phyloP scores from a whole-genome alignment of 805 yeast species.

The Zygotorulaspora chibaensis region DNA sequence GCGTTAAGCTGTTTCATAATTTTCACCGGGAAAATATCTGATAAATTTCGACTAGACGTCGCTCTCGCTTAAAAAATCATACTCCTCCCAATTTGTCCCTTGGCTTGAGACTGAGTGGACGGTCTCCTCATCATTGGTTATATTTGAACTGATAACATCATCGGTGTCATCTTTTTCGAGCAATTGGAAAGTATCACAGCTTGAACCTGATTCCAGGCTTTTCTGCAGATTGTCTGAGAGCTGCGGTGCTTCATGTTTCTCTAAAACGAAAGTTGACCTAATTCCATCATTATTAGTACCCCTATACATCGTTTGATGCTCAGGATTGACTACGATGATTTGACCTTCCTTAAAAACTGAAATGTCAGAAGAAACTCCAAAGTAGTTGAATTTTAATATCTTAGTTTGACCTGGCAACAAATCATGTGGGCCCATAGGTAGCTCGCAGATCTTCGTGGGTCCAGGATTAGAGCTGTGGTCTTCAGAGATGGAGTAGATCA shows the following conservation, averaged over 20 bases:
- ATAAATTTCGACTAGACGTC: conserved; percentile 12
- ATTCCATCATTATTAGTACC: conserved; percentile 3
- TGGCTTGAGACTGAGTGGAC: conserved; percentile 7
- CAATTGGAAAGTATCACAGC: conserved; percentile 1
- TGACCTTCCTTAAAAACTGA: conserved; percentile 11
- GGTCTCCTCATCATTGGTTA: conserved; percentile 18
- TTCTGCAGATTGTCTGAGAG: not conserved
- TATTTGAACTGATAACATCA: conserved; percentile 21
- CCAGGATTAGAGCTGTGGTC: conserved; percentile 2
- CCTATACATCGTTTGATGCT: conserved; percentile 12
- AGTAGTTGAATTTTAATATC: conserved; percentile 15
- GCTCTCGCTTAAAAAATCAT: conserved; percentile 27
- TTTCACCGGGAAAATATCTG: too few relatives aligned
- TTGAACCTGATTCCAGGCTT: not conserved
- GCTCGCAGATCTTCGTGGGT: conserved; percentile 9
- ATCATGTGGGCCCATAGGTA: conserved; percentile 25
- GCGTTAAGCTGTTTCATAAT: too few relatives aligned
- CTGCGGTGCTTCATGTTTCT: not conserved
- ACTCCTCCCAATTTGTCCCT: conserved; percentile 22
- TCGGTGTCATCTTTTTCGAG: conserved; percentile 13
- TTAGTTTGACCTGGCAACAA: conserved; percentile 16
- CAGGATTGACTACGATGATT: conserved; percentile 14
- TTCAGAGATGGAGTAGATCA: conserved; percentile 10
- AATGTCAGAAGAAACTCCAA: conserved; percentile 13
- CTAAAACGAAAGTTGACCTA: conserved; percentile 3